Evolutionary conservation across 2,329 filamentous ascomycete species (phyloP), one percentile per base, ranked within the genome.

Genomic region (Lithohypha guttulata): DNA sequence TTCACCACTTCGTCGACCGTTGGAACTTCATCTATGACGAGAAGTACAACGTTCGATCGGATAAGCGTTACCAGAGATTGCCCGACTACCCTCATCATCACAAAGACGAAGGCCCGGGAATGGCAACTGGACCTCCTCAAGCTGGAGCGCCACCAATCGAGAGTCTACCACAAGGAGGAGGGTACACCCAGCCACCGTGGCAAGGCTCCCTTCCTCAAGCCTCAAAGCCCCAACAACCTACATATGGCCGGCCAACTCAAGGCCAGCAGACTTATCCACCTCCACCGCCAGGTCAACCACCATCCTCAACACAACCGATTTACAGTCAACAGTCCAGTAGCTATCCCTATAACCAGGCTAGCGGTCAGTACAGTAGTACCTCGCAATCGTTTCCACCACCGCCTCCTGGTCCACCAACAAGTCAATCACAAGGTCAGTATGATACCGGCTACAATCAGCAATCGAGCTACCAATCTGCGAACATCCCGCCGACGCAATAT

Each of bases 21-120:
- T 95, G 87, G 85, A 94, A 94, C 62, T 93, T 84, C 56, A 87
- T 95, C 48, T 93, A 77, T 48, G 70, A 77, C 41, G 76, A 81
- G 36, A 95, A 95, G 58, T 95, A 95, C 56, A 63, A 66, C 43
- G 67, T 71, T 22, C 69, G 73, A 11, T 62, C 68, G 32, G 64
- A 73, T 31, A 52, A 56, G 3, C 60, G 71, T 41, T 77, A 76
- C 47, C 50, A 58, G 9, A 59, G 52, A 46, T 21, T 40, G 9
- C 37, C 37, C 14, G 13, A 14, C 5, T 33, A 20, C n/a, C 37
- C 37, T 26, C 29, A 34, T 5, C 37, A 40, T 18, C 30, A 21
- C 8, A 15, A 13, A n/a, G 13, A 28, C 11, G 37, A 40, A 21
- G 37, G 37, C 20, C 37, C 37, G 8, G 21, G 30, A 13, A 10